phyloP scores from a whole-genome alignment of 805 yeast genomes.

The Metschnikowia cubensis region DNA sequence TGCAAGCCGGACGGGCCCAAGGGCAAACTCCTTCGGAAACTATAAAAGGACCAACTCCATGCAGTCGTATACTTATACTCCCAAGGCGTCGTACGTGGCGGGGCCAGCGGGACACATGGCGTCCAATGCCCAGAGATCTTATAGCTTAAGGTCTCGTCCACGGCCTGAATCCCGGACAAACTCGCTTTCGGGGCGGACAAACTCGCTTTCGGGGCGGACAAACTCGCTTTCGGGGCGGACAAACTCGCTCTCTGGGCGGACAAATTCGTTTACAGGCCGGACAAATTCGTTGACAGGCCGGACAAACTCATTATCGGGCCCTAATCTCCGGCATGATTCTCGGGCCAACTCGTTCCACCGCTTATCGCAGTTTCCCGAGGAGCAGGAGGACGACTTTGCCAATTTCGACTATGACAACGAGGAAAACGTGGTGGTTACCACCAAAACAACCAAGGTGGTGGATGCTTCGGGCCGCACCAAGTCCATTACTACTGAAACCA shows the following conservation, averaged over 20 bases:
- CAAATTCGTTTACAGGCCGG: neutral
- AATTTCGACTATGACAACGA: conserved; percentile 19
- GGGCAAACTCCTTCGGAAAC: conserved; percentile 20
- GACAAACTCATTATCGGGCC: neutral
- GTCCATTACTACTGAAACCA: conserved; percentile 52
- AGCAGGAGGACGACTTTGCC: conserved; percentile 18
- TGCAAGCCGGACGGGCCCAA: neutral
- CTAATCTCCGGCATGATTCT: conserved; percentile 7
- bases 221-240: neutral
- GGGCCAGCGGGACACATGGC: conserved; percentile 21
- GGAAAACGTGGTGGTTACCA: conserved; percentile 29
- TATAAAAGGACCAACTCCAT: conserved; percentile 29
- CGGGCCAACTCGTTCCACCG: neutral
- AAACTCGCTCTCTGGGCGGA: neutral
- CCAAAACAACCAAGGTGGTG: conserved; percentile 48
- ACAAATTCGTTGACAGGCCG: neutral
- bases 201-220: conserved; percentile 1
- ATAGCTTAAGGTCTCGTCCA: neutral
- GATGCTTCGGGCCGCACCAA: conserved; percentile 51
- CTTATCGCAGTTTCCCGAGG: conserved; percentile 9
- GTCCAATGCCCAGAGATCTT: neutral
- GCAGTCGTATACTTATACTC: conserved; percentile 35
- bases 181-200: conserved; percentile 2
- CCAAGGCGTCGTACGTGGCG: conserved; percentile 35
- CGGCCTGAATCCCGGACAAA: conserved; percentile 1